phyloP scores from a whole-genome alignment of 2,329 filamentous ascomycete species.

The Hypoxylon sp. region DNA sequence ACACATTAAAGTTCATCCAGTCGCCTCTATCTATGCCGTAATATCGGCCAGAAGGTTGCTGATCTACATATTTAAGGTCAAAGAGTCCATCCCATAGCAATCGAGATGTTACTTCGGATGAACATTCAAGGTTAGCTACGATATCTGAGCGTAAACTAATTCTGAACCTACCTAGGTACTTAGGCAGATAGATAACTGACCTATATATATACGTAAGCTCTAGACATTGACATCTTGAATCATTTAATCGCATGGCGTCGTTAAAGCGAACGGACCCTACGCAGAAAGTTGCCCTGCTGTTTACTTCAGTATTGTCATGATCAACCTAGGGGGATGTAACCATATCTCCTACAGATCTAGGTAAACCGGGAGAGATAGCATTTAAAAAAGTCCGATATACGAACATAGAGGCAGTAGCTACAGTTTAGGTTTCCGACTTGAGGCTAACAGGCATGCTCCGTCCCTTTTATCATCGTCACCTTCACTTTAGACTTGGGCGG shows the following conservation, averaged over 20 bases:
- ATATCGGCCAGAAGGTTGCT: slow-evolving; percentile 12
- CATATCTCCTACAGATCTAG: background rate
- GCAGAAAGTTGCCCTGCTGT: background rate
- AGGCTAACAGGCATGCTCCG: background rate
- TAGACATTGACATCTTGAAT: background rate
- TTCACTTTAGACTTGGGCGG: slow-evolving; percentile 7
- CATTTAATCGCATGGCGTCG: background rate
- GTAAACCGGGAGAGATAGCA: slow-evolving; percentile 18
- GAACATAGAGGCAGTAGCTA: background rate
- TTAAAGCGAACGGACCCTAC: background rate
- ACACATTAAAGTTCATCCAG: slow-evolving; percentile 14
- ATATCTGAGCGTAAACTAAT: background rate
- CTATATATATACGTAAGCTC: background rate
- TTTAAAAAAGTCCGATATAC: background rate
- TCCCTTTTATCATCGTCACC: background rate
- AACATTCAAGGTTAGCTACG: slow-evolving; percentile 6
- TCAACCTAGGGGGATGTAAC: background rate
- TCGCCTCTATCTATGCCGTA: background rate
- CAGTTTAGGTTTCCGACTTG: slow-evolving; percentile 25
- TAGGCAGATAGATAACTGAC: background rate
- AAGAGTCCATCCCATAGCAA: background rate
- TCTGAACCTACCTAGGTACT: background rate
- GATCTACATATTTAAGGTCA: slow-evolving; percentile 13
- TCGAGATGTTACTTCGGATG: slow-evolving; percentile 17
- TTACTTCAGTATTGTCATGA: background rate